Base-by-base conservation (phyloP, 352 stramenopile genomes). In the Phytophthora colocasiae region DNA sequence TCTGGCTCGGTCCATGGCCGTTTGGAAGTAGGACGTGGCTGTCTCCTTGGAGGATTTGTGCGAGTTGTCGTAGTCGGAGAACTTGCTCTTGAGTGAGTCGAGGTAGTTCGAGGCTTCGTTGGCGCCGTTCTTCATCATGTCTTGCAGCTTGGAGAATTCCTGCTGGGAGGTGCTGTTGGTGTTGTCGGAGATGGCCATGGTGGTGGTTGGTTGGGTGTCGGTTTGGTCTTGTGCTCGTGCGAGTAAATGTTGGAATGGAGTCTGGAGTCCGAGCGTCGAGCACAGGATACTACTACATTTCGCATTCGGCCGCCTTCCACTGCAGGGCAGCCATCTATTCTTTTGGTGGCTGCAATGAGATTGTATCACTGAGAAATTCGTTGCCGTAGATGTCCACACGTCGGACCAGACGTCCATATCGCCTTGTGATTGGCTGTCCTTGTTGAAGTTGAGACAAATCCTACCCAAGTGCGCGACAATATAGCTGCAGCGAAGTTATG, bases 41-140 rank as follows among this genome's bases (percentile, higher is more conserved):
- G 70, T 73, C 31, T 81, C 73, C 15, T 61, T 65, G 4, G 71
- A 71, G 0, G 69, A 67, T 19, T 74, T 69, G 72, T 86, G 52
- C 24, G 75, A 62, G n/a, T 58, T 69, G 52, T 87, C 75, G 48
- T 82, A 81, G 53, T 78, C 66, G 26, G 58, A 38, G 31, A 83
- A 67, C 55, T 79, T 80, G 54, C 32, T 61, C 62, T 75, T 79
- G 51, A 85, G 70, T 22, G 66, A 77, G 44, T 73, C 58, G 15
- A 79, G 57, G 60, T 84, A 84, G 34, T 43, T 60, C 0, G 67
- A 40, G 0, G 73, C 69, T 45, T 81, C 71, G 6, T 58, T 52
- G 10, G 69, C 55, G 15, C 70, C 64, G 26, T 67, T 66, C 32
- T 73, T 50, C 50, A 84, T 68, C 47, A 77, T 54, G 6, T 73